phyloP scores from a whole-genome alignment of 1,139 yeast species.

The Debaryomycetaceae sp. region DNA sequence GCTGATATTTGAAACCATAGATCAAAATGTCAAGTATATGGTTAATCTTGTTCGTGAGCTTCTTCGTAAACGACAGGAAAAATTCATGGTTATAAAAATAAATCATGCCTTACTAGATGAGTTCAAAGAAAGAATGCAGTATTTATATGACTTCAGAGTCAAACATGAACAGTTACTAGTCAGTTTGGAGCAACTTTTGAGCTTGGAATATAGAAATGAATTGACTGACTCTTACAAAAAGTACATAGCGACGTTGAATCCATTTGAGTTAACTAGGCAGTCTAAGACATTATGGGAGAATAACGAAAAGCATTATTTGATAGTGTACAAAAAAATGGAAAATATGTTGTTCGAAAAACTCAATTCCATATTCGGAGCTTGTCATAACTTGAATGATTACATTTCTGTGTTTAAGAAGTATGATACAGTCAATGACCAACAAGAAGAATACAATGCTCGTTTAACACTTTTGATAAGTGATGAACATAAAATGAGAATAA shows the following conservation, averaged over 20 bases:
- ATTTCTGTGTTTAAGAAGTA: conserved; percentile 25
- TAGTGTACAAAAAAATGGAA: conserved; percentile 21
- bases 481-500: conserved; percentile 31
- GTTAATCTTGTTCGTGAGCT: conserved; percentile 65
- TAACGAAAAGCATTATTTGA: conserved; percentile 26
- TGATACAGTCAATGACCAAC: conserved; percentile 11
- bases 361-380: conserved; percentile 23
- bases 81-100: conserved; percentile 64
- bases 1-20: conserved; percentile 24
- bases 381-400: conserved; percentile 29
- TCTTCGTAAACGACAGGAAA: conserved; percentile 70
- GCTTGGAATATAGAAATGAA: conserved; percentile 16
- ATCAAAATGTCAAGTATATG: conserved; percentile 34
- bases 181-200: conserved; percentile 28
- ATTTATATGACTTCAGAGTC: conserved; percentile 45
- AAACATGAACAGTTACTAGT: conserved; percentile 55
- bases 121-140: conserved; percentile 46
- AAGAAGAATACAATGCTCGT: conserved; percentile 12
- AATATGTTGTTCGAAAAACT: conserved; percentile 19
- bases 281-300: conserved; percentile 32
- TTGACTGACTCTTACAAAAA: conserved; percentile 32
- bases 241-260: conserved; percentile 23
- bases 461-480: conserved; percentile 31
- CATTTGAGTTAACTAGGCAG: conserved; percentile 32
- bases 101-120: conserved; percentile 40